phyloP scores from a whole-genome alignment of 257 asterid species.

The Fraxinus excelsior region DNA sequence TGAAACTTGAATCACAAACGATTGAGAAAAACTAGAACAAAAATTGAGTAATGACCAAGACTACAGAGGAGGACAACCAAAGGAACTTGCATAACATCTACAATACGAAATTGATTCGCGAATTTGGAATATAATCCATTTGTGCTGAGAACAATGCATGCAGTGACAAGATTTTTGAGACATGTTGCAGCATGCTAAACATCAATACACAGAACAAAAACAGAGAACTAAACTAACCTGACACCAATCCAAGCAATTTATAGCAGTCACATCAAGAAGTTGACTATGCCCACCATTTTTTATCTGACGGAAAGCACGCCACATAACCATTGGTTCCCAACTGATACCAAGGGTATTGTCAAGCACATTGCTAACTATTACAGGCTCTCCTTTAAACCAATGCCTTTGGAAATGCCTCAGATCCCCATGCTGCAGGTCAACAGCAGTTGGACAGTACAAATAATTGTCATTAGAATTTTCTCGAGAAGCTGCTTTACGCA shows the following conservation, averaged over 20 bases:
- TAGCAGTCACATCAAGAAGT: conserved; percentile 50
- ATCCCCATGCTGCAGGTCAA: conserved; percentile 43
- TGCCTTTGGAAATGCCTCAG: conserved; percentile 59
- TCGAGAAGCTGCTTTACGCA: conserved; percentile 50
- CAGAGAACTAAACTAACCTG: conserved; percentile 45
- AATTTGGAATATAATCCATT: neutral
- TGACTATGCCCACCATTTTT: conserved; percentile 31
- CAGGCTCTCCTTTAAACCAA: conserved; percentile 69
- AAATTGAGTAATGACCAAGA: neutral
- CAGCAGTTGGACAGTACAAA: conserved; percentile 57
- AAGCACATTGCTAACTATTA: conserved; percentile 60
- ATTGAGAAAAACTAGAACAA: neutral
- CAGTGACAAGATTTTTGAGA: neutral
- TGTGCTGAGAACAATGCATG: neutral
- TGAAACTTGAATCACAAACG: neutral
- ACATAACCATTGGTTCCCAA: conserved; percentile 94
- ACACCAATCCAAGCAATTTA: conserved; percentile 74
- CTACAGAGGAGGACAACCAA: neutral
- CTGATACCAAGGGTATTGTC: conserved; percentile 65
- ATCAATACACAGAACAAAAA: conserved; percentile 6
- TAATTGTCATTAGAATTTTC: conserved; percentile 49
- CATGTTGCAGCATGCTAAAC: neutral
- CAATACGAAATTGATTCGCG: neutral
- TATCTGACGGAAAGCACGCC: conserved; percentile 70
- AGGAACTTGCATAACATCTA: neutral